Evolutionary conservation across 1,139 yeast species (phyloP).

Genomic region (Nakaseomyces bracarensis): DNA sequence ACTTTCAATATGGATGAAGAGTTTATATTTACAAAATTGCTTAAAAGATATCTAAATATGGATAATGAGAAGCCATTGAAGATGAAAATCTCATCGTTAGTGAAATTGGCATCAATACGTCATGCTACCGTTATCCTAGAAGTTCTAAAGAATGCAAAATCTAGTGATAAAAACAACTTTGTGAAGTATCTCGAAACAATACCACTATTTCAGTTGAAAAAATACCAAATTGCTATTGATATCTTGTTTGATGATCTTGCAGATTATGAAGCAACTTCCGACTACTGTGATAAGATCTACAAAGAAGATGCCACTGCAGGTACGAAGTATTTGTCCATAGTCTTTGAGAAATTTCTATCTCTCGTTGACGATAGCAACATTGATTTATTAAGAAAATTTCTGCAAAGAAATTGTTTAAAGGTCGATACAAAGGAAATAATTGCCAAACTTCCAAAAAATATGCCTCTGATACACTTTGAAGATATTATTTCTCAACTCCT

Average conservation of each 20-base stretch:
- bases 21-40: slow-evolving; percentile 47
- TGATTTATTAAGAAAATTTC: slow-evolving; percentile 14
- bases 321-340: slow-evolving; percentile 26
- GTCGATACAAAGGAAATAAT: slow-evolving; percentile 16
- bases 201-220: slow-evolving; percentile 51
- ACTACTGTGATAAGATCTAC: slow-evolving; percentile 51
- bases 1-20: slow-evolving; percentile 37
- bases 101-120: slow-evolving; percentile 35
- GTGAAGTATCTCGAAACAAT: slow-evolving; percentile 44
- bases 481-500: slow-evolving; percentile 16
- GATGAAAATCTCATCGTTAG: slow-evolving; percentile 35
- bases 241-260: slow-evolving; percentile 52
- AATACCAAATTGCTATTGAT: slow-evolving; percentile 57
- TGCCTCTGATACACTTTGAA: slow-evolving; percentile 17
- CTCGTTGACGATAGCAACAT: slow-evolving; percentile 4
- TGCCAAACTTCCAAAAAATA: slow-evolving; percentile 16
- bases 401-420: slow-evolving; percentile 23
- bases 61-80: slow-evolving; percentile 24
- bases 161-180: slow-evolving; percentile 15
- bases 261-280: slow-evolving; percentile 50
- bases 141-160: slow-evolving; percentile 29
- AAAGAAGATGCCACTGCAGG: slow-evolving; percentile 38
- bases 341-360: slow-evolving; percentile 12
- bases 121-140: slow-evolving; percentile 39
- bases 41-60: slow-evolving; percentile 44